A percentile compares a stretch with the other conserved stretches of the same genome.
These are phyloP conservation scores for Wickerhamomyces rabaulensis DNA, from an alignment of 805 yeast genomes.

Conservation along the genomic window DNA sequence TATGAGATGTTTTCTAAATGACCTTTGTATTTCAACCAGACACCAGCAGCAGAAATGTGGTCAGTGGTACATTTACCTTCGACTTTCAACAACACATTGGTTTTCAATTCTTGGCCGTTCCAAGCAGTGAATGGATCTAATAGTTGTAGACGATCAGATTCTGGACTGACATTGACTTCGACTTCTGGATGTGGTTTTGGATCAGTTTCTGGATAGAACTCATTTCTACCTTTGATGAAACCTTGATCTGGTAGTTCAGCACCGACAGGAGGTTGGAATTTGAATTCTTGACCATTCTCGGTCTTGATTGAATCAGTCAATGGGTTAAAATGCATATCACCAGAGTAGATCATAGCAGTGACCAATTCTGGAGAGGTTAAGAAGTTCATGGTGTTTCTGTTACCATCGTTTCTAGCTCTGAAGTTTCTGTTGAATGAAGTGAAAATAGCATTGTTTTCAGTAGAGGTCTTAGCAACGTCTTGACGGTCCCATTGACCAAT, in stretches of 20 bases:
- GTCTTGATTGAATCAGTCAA: constrained; percentile 74
- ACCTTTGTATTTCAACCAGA: constrained; percentile 97
- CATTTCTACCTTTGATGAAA: constrained; percentile 67
- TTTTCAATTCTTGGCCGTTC: constrained; percentile 77
- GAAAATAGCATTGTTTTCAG: constrained; percentile 81
- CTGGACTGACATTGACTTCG: constrained; percentile 68
- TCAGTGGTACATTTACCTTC: constrained; percentile 98
- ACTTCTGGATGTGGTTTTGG: constrained; percentile 62
- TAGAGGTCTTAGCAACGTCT: constrained; percentile 60
- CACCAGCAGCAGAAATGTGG: constrained; percentile 98
- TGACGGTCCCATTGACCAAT: constrained; percentile 99
- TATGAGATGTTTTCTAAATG: constrained; percentile 93
- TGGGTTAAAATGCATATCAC: constrained; percentile 90
- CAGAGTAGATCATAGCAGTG: constrained; percentile 94
- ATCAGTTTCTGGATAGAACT: constrained; percentile 68
- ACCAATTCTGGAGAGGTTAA: constrained; percentile 98
- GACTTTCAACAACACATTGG: constrained; percentile 79
- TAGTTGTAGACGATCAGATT: constrained; percentile 87
- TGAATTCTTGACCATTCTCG: constrained; percentile 67
- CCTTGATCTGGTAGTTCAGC: constrained; percentile 79
- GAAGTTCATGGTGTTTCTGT: constrained; percentile 95
- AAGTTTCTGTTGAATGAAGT: constrained; percentile 97
- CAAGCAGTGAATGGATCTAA: constrained; percentile 85
- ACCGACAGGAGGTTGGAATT: constrained; percentile 75
- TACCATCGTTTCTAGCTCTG: constrained; percentile 97